Base-by-base conservation (phyloP, 1,284 basidiomycete genomes). In the Ustilago xerochloae region DNA sequence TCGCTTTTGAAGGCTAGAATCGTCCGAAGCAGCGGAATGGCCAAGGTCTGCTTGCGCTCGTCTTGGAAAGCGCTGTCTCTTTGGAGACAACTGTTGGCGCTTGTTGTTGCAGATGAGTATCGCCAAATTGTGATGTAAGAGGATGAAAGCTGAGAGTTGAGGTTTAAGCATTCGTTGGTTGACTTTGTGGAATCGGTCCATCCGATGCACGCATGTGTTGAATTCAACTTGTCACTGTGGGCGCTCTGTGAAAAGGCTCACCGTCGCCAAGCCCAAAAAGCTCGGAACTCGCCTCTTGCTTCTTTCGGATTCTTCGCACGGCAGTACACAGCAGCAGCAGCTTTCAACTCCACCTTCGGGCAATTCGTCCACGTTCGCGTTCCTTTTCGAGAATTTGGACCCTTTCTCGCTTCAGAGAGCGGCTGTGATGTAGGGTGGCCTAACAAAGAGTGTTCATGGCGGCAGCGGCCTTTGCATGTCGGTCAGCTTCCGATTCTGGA, bases 161-260 rank as follows among this genome's bases (percentile, higher is more conserved):
- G 13, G n/a, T 24, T 20, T 5, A 26, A 43, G 22, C n/a, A 24
- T 43, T 9, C 12, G 22, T 24, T 43, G 41, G 20, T 13, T 43
- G 20, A 43, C 41, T 43, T 43, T 28, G 12, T n/a, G 46, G 46
- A 47, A 47, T 47, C 46, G 46, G 28, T 24, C 30, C 28, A n/a
- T 47, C 46, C 28, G 46, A 47, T 47, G 46, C 46, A 47, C 46
- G 41, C n/a, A n/a, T n/a, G n/a, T n/a, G n/a, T n/a, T n/a, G n/a
- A n/a, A n/a, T 43, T 43, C 41, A 43, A 24, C 41, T n/a, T n/a
- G 33, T 35, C 33, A 16, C 41, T 41, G 8, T 43, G 12, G 41
- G 15, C 8, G 12, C n/a, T 43, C 6, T 43, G 41, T 43, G 41
- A 47, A 43, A 43, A 43, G 41, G n/a, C 39, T 43, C 39, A 43